Evolutionary conservation across 225 moss, liverwort and hornwort species (phyloP), one percentile per base, ranked within the genome.

Genomic region (Neckera pumila): DNA sequence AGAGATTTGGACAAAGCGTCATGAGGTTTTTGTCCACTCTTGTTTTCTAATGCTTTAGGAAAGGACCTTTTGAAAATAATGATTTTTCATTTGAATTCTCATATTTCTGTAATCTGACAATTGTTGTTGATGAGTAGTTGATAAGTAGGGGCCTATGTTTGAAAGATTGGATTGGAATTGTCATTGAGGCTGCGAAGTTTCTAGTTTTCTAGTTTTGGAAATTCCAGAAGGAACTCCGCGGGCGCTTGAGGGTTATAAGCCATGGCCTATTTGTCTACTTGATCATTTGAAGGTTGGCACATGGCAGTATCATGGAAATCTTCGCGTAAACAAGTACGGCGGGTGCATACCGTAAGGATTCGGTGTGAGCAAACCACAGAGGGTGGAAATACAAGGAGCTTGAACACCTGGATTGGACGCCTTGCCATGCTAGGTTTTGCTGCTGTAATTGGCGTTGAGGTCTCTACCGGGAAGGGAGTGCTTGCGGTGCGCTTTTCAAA

Each of bases 341-440:
- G 60, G 69, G 56, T 65, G 76, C 81, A 79, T 43, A 45, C 53
- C 31, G 42, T 79, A 34, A 82, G 88, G 38, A 88, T 94, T 54
- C 88, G 91, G 82, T 88, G 90, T 33, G 61, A 89, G 61, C 84
- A 86, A 86, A 76, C 86, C 22, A 87, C 88, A 57, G 92, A 92
- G 23, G 88, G 92, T 43, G 90, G 96, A 33, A 90, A 87, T 51
- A 91, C 84, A 87, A 90, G 84, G 79, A 93, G 91, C 83, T 86
- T 96, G 67, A 93, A 96, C 79, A 94, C 95, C 51, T 96, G 98
- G 98, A 93, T 97, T 76, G 98, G 98, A 84, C 95, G 98, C 40
- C 67, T 86, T 89, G 97, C 98, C 85, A 98, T 98, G 98, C 71
- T 98, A 25, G 94, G 94, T 59, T 98, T 96, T 87, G 93, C 90